Evolutionary conservation across 2,329 filamentous ascomycete species (phyloP).

Genomic region (Ophiocordyceps camponoti-floridani): DNA sequence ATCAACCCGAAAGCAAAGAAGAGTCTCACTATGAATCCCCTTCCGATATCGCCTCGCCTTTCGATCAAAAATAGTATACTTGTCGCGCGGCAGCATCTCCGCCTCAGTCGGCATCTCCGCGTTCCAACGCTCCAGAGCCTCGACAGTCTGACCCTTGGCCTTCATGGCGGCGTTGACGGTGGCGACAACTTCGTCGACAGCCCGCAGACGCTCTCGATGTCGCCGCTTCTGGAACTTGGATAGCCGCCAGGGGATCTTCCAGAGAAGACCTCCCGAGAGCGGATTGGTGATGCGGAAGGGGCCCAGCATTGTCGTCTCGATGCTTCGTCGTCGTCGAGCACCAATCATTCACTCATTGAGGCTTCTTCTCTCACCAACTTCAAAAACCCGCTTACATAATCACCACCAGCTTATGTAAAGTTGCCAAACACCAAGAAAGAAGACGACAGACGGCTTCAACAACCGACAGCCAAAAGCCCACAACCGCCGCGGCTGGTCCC

Average conservation of each 20-base stretch:
- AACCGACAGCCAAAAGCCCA: too few relatives aligned
- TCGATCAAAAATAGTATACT: constrained; percentile 94
- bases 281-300: constrained; percentile 64
- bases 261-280: constrained; percentile 65
- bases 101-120: constrained; percentile 86
- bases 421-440: background rate
- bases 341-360: background rate
- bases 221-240: constrained; percentile 81
- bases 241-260: constrained; percentile 96
- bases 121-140: constrained; percentile 81
- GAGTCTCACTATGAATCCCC: constrained; percentile 75
- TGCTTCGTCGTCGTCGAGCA: background rate
- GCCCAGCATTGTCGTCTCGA: constrained; percentile 50
- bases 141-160: constrained; percentile 52
- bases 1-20: background rate
- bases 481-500: too few relatives aligned
- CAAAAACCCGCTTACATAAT: background rate
- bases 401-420: background rate
- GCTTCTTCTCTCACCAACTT: background rate
- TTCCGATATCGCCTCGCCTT: constrained; percentile 94
- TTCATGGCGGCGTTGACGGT: constrained; percentile 64
- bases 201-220: constrained; percentile 64
- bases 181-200: constrained; percentile 74
- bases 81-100: constrained; percentile 92
- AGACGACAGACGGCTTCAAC: too few relatives aligned